Base-by-base conservation (phyloP, 805 yeast genomes). In the Saccharomycopsis vini region DNA sequence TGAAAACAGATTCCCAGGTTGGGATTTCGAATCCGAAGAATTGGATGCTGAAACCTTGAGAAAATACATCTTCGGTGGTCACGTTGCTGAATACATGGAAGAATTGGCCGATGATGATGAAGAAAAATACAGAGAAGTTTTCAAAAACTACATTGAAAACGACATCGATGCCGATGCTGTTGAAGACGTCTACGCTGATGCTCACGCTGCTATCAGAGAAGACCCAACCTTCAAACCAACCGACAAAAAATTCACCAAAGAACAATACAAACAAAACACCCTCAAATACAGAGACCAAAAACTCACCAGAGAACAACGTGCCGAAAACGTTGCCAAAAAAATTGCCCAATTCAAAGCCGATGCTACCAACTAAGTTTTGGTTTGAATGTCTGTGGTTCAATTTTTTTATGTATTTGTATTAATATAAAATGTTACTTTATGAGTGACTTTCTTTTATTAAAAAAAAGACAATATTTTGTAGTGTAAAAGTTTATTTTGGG, bases 1-100 rank as follows among this genome's bases (percentile, higher is more conserved):
- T 62, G 85, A 95, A 67, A 89, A 89, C 81, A 89, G 98, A 83
- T 92, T 89, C 95, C 98, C 98, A 73, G 98, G 98, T 77, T 92
- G 90, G 95, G 98, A 92, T 73, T 86, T 90, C 63, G 98, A 92
- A 79, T 66, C 82, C 62, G 95, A 92, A 78, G 98, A 92, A 77
- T 81, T 92, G 63, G 98, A 92, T 68, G 87, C 96, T 62, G 98
- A 92, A 68, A 72, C 79, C 60, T 81, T 92, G 71, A 87, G 97
- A 87, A 87, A 86, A 75, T 92, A 92, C 95, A 92, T 92, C 79
- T 83, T 90, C 68, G 97, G 95, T 78, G 97, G 97, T 72, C 98
- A 92, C 84, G 89, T 92, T 66, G 81, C 98, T 66, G 97, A 92
- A 80, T 92, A 92, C 92, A 92, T 92, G 96, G 98, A 92, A 80